Evolutionary conservation across 148 eudicot species (phyloP), one percentile per base, ranked within the genome.

Genomic region (Silene latifolia): DNA sequence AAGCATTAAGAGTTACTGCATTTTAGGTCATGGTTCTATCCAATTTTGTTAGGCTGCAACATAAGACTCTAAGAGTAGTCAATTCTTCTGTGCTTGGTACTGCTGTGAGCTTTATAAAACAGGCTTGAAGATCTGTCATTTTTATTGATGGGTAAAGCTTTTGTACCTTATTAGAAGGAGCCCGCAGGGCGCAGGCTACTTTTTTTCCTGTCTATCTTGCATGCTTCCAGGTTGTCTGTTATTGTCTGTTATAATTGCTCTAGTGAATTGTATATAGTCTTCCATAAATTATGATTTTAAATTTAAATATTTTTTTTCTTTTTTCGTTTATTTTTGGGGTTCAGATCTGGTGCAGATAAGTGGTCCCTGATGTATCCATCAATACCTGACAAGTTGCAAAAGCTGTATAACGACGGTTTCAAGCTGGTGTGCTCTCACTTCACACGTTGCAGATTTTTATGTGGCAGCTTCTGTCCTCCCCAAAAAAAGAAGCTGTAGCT

Each of bases 321-420:
- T 5, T 35, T 35, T 71, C 13, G 17, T 66, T 76, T 67, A 25
- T 64, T 60, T 46, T 60, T 44, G 59, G 61, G 44, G 79, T 72
- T 64, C 86, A 93, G 95, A 82, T 77, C 80, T 18, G 97, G 98
- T 78, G 85, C 98, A 60, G 87, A 88, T 90, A 88, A 89, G 25
- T 94, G 98, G 98, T 90, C 97, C 60, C 91, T 94, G 47, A 90
- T 91, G 98, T 91, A 83, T 85, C 83, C 93, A 78, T 90, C 97
- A 61, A 87, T 94, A 79, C 98, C 98, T 63, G 93, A 87, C 76
- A 91, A 91, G 88, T 82, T 94, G 84, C 93, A 85, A 81, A 82
- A 80, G 69, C 78, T 94, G 78, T 85, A 94, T 69, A 82, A 77
- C 47, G 90, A 90, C 78, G 97, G 97, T 74, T 94, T 78, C 90